Evolutionary conservation across 106 monocot species (phyloP).

Genomic region (Acanthochlamys bracteata): DNA sequence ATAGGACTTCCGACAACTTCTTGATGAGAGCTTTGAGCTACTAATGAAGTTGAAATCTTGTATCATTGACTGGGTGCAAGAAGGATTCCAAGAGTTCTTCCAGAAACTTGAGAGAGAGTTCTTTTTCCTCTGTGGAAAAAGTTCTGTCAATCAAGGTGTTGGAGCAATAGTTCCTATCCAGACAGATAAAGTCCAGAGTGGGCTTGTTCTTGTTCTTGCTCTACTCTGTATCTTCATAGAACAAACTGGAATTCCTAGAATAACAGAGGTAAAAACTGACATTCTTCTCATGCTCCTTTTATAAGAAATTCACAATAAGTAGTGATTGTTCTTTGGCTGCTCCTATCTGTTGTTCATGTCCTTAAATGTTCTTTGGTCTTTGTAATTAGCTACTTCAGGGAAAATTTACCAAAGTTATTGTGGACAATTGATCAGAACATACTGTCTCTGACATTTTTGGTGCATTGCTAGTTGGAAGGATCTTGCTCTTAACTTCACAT

Average conservation of each 20-base stretch:
- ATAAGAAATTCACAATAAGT: background rate
- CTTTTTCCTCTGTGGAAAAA: conserved; percentile 61
- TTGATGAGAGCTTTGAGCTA: conserved; percentile 63
- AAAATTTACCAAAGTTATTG: no score
- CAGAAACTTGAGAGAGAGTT: conserved; percentile 62
- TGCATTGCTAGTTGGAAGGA: no score
- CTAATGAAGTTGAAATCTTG: conserved; percentile 62
- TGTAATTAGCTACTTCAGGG: no score
- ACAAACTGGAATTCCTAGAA: conserved; percentile 89
- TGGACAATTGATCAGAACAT: no score
- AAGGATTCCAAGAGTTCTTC: conserved; percentile 94
- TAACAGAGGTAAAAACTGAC: conserved; percentile 77
- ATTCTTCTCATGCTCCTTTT: background rate
- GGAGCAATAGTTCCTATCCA: conserved; percentile 19
- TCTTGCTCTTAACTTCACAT: no score
- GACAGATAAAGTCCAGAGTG: conserved; percentile 62
- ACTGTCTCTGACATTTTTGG: no score
- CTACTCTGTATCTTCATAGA: conserved; percentile 84
- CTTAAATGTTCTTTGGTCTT: no score
- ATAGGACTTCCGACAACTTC: conserved; percentile 77
- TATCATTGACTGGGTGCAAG: conserved; percentile 86
- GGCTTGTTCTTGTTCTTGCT: conserved; percentile 70
- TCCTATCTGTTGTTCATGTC: no score
- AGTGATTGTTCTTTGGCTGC: no score
- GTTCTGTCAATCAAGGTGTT: conserved; percentile 19